Conservation (phyloP, 371 early-diverging fungal genomes). For the Apophysomyces ossiformis region DNA sequence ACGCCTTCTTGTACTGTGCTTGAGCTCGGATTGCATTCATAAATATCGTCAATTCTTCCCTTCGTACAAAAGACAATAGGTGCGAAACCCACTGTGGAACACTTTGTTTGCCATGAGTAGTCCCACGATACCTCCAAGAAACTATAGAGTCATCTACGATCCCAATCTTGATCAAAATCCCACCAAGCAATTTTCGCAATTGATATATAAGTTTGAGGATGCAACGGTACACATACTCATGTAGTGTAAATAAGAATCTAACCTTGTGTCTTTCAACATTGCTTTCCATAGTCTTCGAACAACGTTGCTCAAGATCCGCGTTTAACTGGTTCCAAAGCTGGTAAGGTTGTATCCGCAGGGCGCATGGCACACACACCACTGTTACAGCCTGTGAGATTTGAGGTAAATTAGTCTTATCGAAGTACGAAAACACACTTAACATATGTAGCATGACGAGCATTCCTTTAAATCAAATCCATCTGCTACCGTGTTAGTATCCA, state of each 20-base stretch:
- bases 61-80: not conserved
- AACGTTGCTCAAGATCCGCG: constrained; percentile 3
- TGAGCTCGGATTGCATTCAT: not conserved
- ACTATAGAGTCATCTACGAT: constrained; percentile 7
- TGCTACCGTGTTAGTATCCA: not conserved
- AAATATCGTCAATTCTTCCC: not conserved
- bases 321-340: not conserved
- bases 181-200: not conserved
- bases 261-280: not conserved
- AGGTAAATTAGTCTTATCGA: not conserved
- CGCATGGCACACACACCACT: not conserved
- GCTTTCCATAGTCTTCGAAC: not conserved
- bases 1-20: not conserved
- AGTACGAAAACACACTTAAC: not conserved
- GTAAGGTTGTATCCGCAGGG: not conserved
- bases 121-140: constrained; percentile 2
- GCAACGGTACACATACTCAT: not conserved
- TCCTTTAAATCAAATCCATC: not conserved
- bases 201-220: not conserved
- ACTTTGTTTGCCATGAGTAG: not conserved
- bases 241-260: not conserved
- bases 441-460: constrained; percentile 3
- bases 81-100: not conserved
- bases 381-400: not conserved
- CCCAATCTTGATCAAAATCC: constrained; percentile 6